Conservation (phyloP, 352 stramenopile genomes). For the Pythium phragmitis region DNA sequence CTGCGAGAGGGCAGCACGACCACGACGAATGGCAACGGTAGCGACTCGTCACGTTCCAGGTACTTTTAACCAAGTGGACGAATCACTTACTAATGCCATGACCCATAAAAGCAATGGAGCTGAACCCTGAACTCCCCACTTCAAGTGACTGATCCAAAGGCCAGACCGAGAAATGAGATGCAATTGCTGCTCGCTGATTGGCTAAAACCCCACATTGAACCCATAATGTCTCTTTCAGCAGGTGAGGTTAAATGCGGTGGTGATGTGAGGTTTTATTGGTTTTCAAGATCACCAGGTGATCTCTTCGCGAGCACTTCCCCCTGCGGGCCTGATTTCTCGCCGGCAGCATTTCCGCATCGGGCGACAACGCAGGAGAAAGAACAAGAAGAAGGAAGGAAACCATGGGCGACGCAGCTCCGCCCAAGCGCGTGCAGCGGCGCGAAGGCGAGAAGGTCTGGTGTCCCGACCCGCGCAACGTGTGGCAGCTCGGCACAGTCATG, state of each 20-base stretch:
- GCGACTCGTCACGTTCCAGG: conserved; percentile 36
- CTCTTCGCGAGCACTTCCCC: neutral
- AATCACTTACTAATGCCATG: too few relatives aligned
- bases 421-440: conserved; percentile 58
- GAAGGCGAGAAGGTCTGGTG: conserved; percentile 90
- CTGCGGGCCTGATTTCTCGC: conserved; percentile 21
- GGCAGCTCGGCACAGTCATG: conserved; percentile 82
- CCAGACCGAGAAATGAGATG: conserved; percentile 6
- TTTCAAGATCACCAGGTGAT: neutral
- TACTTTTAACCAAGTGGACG: conserved; percentile 52
- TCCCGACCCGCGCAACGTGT: conserved; percentile 82
- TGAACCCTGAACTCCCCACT: conserved; percentile 5
- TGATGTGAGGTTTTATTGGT: conserved; percentile 22
- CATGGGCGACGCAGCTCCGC: conserved; percentile 25
- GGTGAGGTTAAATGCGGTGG: conserved; percentile 27
- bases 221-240: conserved; percentile 18
- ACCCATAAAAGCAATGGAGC: too few relatives aligned
- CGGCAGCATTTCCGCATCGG: conserved; percentile 5
- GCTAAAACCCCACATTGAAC: conserved; percentile 22
- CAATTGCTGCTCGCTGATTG: conserved; percentile 10
- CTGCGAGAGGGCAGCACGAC: conserved; percentile 33
- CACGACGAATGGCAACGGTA: neutral
- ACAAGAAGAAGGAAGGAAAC: neutral
- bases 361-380: neutral
- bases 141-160: conserved; percentile 23